Evolutionary conservation across 805 yeast genomes (phyloP).

Genomic region (Teunomyces gatunensis): DNA sequence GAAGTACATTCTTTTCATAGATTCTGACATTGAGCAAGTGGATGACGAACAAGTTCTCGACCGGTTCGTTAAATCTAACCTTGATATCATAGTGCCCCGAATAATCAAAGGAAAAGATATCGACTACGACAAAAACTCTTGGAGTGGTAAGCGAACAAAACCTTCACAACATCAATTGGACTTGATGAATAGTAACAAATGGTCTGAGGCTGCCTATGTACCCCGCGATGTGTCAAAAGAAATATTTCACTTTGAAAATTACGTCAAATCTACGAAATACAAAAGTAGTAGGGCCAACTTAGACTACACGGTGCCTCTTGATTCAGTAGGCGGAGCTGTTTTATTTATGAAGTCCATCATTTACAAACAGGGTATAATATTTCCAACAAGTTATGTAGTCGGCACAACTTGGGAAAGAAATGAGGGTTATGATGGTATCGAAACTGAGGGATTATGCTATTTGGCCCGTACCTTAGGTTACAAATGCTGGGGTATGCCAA

Average conservation of each 20-base stretch:
- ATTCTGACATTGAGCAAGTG: constrained; percentile 32
- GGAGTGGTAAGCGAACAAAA: constrained; percentile 37
- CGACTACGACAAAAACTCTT: constrained; percentile 41
- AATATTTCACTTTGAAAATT: constrained; percentile 28
- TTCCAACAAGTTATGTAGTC: constrained; percentile 44
- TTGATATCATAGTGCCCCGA: constrained; percentile 39
- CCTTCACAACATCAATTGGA: constrained; percentile 28
- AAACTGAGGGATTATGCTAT: constrained; percentile 53
- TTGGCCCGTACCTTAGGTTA: constrained; percentile 45
- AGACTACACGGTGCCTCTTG: constrained; percentile 27
- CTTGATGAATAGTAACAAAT: constrained; percentile 25
- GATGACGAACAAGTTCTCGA: constrained; percentile 5
- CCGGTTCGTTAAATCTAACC: constrained; percentile 23
- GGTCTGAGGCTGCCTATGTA: constrained; percentile 32
- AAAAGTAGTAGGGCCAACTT: constrained; percentile 2
- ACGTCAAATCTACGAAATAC: constrained; percentile 11
- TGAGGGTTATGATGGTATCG: constrained; percentile 55
- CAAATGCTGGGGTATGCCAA: constrained; percentile 50
- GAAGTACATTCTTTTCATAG: constrained; percentile 34
- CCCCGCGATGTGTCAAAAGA: constrained; percentile 28
- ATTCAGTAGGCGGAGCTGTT: constrained; percentile 54
- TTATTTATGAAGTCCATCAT: constrained; percentile 42
- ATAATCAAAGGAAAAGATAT: constrained; percentile 16
- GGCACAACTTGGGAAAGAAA: constrained; percentile 47
- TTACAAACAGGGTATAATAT: constrained; percentile 45